phyloP scores from a whole-genome alignment of 371 early-diverging fungal species.

The Lichtheimia ornata region DNA sequence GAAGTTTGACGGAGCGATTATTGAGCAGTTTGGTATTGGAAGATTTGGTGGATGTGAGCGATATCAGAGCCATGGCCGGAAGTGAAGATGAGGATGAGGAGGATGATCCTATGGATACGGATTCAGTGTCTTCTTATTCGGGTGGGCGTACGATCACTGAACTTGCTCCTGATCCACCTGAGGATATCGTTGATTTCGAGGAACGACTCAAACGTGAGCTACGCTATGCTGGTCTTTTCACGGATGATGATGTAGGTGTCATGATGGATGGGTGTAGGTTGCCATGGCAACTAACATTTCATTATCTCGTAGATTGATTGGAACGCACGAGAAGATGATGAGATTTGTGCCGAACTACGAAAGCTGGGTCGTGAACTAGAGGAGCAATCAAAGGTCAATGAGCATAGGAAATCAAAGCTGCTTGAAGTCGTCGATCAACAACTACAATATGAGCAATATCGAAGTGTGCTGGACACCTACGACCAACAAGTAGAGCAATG shows the following conservation, averaged over 20 bases:
- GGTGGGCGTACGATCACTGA: slow-evolving; percentile 23
- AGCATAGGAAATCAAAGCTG: slow-evolving; percentile 65
- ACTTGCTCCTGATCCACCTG: slow-evolving; percentile 22
- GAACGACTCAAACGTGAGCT: slow-evolving; percentile 84
- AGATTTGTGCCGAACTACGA: slow-evolving; percentile 78
- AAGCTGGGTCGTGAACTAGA: slow-evolving; percentile 69
- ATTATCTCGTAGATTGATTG: slow-evolving; percentile 56
- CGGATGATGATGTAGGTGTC: slow-evolving; percentile 70
- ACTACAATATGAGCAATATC: slow-evolving; percentile 88
- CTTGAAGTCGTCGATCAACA: slow-evolving; percentile 72
- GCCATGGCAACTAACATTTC: not conserved
- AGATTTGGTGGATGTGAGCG: slow-evolving; percentile 51
- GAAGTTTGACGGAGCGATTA: slow-evolving; percentile 77
- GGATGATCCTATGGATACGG: slow-evolving; percentile 10
- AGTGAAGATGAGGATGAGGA: slow-evolving; percentile 25
- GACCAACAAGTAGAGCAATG: slow-evolving; percentile 87
- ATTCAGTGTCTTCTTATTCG: slow-evolving; percentile 2
- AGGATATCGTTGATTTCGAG: slow-evolving; percentile 60
- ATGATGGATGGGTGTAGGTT: not conserved
- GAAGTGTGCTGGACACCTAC: slow-evolving; percentile 81
- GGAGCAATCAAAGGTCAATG: slow-evolving; percentile 70
- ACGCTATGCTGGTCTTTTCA: slow-evolving; percentile 78
- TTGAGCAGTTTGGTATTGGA: slow-evolving; percentile 68
- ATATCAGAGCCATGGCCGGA: slow-evolving; percentile 7
- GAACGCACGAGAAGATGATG: slow-evolving; percentile 80